These are phyloP conservation scores for Dalechampia spathulata DNA, from an alignment of 441 rosid species.

Conservation along the genomic window DNA sequence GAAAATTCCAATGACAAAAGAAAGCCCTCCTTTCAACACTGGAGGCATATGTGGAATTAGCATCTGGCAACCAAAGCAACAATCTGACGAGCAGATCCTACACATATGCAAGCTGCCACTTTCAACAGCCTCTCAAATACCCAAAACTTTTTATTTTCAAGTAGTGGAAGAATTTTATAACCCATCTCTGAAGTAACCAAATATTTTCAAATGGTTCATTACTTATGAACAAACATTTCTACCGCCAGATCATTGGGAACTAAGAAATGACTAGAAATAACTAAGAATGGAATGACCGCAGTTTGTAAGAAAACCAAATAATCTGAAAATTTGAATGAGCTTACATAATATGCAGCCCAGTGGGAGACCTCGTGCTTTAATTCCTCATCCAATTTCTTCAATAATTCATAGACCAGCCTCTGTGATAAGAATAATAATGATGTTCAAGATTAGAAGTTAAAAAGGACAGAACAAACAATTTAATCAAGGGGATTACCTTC, in stretches of 20 bases:
- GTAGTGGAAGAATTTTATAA: not conserved
- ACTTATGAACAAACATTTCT: not conserved
- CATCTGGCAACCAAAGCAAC: not conserved
- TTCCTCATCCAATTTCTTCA: conserved; percentile 83
- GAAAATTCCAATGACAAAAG: no score
- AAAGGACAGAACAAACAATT: not conserved
- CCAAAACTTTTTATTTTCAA: not conserved
- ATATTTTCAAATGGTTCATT: no score
- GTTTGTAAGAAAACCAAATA: not conserved
- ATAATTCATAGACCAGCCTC: conserved; percentile 70
- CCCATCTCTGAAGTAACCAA: not conserved
- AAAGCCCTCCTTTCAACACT: not conserved
- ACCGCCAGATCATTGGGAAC: not conserved
- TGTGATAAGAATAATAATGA: conserved; percentile 22
- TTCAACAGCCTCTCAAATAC: no score
- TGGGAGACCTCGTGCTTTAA: conserved; percentile 89
- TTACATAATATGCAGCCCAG: conserved; percentile 96
- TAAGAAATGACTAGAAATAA: not conserved
- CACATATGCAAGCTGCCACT: not conserved
- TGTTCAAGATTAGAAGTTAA: conserved; percentile 8
- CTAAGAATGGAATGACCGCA: no score
- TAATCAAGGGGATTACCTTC: conserved; percentile 44
- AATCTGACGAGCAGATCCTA: not conserved
- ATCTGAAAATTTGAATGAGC: conserved; percentile 11
- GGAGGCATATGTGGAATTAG: not conserved